Evolutionary conservation across 495 filamentous ascomycete species (phyloP).

Genomic region (Usnea hakonensis): DNA sequence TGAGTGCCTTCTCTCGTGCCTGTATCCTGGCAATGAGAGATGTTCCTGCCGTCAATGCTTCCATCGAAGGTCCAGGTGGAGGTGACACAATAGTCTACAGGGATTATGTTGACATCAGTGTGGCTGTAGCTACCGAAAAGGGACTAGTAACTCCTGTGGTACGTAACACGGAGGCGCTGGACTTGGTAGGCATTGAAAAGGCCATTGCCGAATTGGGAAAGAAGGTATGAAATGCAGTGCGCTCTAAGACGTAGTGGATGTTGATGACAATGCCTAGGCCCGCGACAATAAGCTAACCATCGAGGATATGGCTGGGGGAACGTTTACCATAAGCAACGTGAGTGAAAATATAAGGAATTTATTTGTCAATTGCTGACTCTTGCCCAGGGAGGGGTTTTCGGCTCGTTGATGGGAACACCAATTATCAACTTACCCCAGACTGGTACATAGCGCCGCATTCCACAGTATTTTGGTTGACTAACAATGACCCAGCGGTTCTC

Average conservation of each 20-base stretch:
- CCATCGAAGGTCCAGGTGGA: slow-evolving; percentile 89
- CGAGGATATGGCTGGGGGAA: slow-evolving; percentile 98
- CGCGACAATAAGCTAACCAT: slow-evolving; percentile 96
- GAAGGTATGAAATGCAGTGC: slow-evolving; percentile 51
- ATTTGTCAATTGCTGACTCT: slow-evolving; percentile 23
- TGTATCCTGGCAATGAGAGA: slow-evolving; percentile 90
- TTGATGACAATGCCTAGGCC: slow-evolving; percentile 45
- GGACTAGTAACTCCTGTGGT: slow-evolving; percentile 95
- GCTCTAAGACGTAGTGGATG: background rate
- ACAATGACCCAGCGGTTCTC: slow-evolving; percentile 57
- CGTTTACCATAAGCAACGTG: slow-evolving; percentile 97
- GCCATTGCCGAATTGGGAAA: slow-evolving; percentile 89
- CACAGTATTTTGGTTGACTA: slow-evolving; percentile 16
- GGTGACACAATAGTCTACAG: slow-evolving; percentile 97
- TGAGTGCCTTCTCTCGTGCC: slow-evolving; percentile 93
- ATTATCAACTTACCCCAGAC: slow-evolving; percentile 98
- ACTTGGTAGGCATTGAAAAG: slow-evolving; percentile 83
- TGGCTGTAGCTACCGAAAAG: slow-evolving; percentile 96
- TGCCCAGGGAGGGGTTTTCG: slow-evolving; percentile 58
- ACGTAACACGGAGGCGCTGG: slow-evolving; percentile 81
- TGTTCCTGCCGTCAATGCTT: slow-evolving; percentile 92
- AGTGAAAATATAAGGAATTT: slow-evolving; percentile 20
- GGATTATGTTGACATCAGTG: slow-evolving; percentile 96
- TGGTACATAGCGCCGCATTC: slow-evolving; percentile 32
- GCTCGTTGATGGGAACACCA: slow-evolving; percentile 91